Conservation (phyloP, 2,329 filamentous ascomycete species). For the Sporothrix pseudoabietina region DNA sequence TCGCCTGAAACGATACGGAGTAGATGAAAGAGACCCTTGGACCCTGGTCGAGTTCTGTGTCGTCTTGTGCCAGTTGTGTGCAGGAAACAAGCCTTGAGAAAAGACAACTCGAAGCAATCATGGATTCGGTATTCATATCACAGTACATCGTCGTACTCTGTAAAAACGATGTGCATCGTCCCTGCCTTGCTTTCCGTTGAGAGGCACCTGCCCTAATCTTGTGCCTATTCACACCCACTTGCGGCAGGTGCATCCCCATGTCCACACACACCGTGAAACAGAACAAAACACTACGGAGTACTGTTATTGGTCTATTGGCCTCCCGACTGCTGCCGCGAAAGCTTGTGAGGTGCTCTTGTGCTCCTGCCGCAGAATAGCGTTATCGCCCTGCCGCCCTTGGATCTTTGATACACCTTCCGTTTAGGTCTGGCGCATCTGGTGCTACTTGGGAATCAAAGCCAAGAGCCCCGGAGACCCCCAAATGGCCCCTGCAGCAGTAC, state of each 20-base stretch:
- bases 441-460: not conserved
- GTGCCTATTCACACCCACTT: slow-evolving; percentile 12
- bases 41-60: not conserved
- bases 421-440: slow-evolving; percentile 12
- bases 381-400: not conserved
- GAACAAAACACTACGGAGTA: not conserved
- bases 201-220: not conserved
- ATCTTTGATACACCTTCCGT: slow-evolving; percentile 10
- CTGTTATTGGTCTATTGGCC: not conserved
- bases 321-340: not conserved
- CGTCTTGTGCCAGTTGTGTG: not conserved
- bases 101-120: not conserved
- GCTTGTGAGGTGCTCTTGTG: not conserved
- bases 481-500: not conserved
- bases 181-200: not conserved
- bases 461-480: not conserved
- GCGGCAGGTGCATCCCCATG: slow-evolving; percentile 5
- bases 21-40: slow-evolving; percentile 3
- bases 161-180: not conserved
- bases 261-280: not conserved
- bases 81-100: not conserved
- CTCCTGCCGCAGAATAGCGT: slow-evolving; percentile 20
- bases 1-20: not conserved
- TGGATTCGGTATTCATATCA: not conserved
- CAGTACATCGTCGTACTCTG: not conserved